Evolutionary conservation across 208 protist species (phyloP), one percentile per base, ranked within the genome.

Genomic region (Leishmania gerbilli): DNA sequence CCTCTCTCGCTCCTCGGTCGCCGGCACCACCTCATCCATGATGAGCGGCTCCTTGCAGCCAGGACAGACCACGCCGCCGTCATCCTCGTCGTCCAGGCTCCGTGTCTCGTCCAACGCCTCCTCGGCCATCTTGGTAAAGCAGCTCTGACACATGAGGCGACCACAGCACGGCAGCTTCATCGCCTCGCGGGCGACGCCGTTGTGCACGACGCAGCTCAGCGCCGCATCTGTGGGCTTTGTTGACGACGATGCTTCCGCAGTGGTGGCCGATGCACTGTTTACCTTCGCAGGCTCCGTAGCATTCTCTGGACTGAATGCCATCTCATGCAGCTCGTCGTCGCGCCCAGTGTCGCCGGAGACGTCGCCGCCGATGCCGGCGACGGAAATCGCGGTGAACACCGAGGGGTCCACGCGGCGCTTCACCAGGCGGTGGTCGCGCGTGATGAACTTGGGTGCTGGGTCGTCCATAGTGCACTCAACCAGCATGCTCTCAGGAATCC

Each of bases 391-490:
- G 0, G 82, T 83, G 74, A 97, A 95, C 31, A 87, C 91, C 11
- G 88, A 82, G 17, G 88, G 84, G 74, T 96, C 92, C 4, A 97
- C 77, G 51, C 87, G 84, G 7, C 94, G 84, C 85, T 95, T 96
- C 76, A 97, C 94, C 27, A 95, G 72, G 4, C 91, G 90, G 31
- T 92, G 87, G 74, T 96, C 93, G 37, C 90, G 86, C 17, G 95
- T 97, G 71, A 97, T 93, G 82, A 97, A 97, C 82, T 96, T 96
- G 5, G 95, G 87, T 40, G 92, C 91, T 19, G 95, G 92, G 81
- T 97, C 95, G 80, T 96, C 92, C 91, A 95, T 94, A 71, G 91
- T 92, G 87, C 92, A 96, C 85, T 96, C 90, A 37, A 91, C 92
- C 45, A 97, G 85, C 91, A 96, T 95, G 40, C 86, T 94, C 86